phyloP scores from a whole-genome alignment of 305 asterid genomes.

The Ilex paraguariensis region DNA sequence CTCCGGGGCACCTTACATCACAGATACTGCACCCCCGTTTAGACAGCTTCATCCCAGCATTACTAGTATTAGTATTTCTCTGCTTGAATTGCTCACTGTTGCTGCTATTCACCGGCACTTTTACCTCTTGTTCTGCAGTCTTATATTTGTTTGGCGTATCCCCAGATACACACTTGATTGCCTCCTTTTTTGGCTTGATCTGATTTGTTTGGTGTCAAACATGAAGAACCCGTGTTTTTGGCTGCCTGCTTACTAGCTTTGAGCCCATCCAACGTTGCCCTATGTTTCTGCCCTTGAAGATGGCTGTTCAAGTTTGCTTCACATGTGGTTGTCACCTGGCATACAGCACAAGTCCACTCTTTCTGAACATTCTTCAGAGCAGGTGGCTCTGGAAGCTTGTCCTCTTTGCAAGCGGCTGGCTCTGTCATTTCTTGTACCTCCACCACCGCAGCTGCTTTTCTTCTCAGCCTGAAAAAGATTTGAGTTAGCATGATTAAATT shows the following conservation, averaged over 20 bases:
- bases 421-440: slow-evolving; percentile 9
- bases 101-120: too few relatives aligned
- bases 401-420: slow-evolving; percentile 10
- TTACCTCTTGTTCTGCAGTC: too few relatives aligned
- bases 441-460: neutral
- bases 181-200: too few relatives aligned
- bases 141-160: too few relatives aligned
- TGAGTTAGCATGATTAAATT: slow-evolving; percentile 11
- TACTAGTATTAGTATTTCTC: slow-evolving; percentile 2
- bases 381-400: slow-evolving; percentile 1
- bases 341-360: slow-evolving; percentile 35
- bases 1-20: slow-evolving; percentile 15
- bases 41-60: neutral
- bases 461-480: neutral
- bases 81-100: neutral
- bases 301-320: slow-evolving; percentile 19
- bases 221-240: slow-evolving; percentile 8
- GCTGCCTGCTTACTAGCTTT: slow-evolving; percentile 14
- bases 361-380: slow-evolving; percentile 13
- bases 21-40: slow-evolving; percentile 24
- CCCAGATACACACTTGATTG: too few relatives aligned
- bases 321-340: slow-evolving; percentile 23
- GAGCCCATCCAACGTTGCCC: slow-evolving; percentile 18
- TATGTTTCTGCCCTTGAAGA: slow-evolving; percentile 33
- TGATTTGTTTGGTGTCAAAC: too few relatives aligned